Percentiles rank a stretch among this genome's conserved stretches.
Conservation (phyloP, 768 basidiomycete species). For the Boletus speciosus region DNA sequence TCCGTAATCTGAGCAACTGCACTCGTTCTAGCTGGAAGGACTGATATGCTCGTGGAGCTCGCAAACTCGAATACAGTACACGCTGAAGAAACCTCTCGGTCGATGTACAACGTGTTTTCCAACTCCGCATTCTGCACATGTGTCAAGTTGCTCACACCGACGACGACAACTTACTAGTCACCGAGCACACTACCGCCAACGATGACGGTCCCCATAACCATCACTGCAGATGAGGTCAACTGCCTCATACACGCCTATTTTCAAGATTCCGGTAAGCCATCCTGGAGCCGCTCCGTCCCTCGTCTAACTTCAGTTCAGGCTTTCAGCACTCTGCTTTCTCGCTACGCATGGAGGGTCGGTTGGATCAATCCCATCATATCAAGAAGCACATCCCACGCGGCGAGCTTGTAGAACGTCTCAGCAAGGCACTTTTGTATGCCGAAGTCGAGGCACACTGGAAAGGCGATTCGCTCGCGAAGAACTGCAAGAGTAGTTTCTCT, state of each 20-base stretch:
- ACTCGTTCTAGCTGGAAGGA: background rate
- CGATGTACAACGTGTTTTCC: slow-evolving; percentile 13
- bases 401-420: slow-evolving; percentile 75
- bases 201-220: slow-evolving; percentile 50
- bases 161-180: background rate
- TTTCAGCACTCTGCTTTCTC: slow-evolving; percentile 81
- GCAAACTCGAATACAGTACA: background rate
- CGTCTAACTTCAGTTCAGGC: slow-evolving; percentile 40
- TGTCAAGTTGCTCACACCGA: background rate
- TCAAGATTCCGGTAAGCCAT: slow-evolving; percentile 66
- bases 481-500: slow-evolving; percentile 70
- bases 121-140: slow-evolving; percentile 22
- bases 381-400: slow-evolving; percentile 76
- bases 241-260: slow-evolving; percentile 83
- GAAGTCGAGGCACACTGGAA: slow-evolving; percentile 86
- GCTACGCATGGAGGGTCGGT: slow-evolving; percentile 68
- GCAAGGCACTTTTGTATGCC: slow-evolving; percentile 74
- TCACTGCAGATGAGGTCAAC: slow-evolving; percentile 81
- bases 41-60: background rate
- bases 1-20: background rate
- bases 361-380: slow-evolving; percentile 66
- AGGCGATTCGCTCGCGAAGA: slow-evolving; percentile 52
- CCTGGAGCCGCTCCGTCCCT: background rate
- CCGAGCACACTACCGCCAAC: background rate
- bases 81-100: background rate